Conservation (phyloP, 805 yeast species). For the Barnettozyma siamensis region DNA sequence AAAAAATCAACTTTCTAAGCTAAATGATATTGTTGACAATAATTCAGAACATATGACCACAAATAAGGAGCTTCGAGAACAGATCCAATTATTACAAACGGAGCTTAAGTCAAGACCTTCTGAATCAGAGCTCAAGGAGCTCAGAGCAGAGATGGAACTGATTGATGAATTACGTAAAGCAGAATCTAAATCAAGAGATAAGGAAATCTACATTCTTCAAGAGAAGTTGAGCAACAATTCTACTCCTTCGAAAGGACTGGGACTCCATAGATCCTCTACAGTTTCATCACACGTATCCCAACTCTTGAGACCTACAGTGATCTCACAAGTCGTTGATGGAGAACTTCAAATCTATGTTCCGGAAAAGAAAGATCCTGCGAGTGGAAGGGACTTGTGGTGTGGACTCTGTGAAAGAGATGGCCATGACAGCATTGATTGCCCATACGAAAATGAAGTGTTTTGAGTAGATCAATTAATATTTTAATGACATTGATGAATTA, state of each 20-base stretch:
- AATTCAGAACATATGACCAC: slow-evolving; percentile 10
- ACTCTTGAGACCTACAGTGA: slow-evolving; percentile 18
- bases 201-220: slow-evolving; percentile 20
- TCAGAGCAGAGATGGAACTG: slow-evolving; percentile 40
- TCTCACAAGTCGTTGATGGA: slow-evolving; percentile 28
- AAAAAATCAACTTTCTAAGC: slow-evolving; percentile 17
- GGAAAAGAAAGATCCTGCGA: slow-evolving; percentile 53
- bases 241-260: not conserved
- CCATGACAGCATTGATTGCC: slow-evolving; percentile 83
- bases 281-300: not conserved
- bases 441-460: slow-evolving; percentile 45
- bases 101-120: slow-evolving; percentile 34
- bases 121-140: slow-evolving; percentile 35
- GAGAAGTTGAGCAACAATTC: slow-evolving; percentile 7
- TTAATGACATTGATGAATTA: too few species aligned
- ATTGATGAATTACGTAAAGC: slow-evolving; percentile 30
- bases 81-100: slow-evolving; percentile 16
- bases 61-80: slow-evolving; percentile 23
- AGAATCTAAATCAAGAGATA: slow-evolving; percentile 26
- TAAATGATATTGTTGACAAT: slow-evolving; percentile 9
- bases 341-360: slow-evolving; percentile 48
- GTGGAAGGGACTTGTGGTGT: slow-evolving; percentile 81
- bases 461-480: slow-evolving; percentile 3
- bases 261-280: not conserved
- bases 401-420: slow-evolving; percentile 90